Conservation (phyloP, 805 yeast genomes). For the Kurtzmaniella cleridarum region DNA sequence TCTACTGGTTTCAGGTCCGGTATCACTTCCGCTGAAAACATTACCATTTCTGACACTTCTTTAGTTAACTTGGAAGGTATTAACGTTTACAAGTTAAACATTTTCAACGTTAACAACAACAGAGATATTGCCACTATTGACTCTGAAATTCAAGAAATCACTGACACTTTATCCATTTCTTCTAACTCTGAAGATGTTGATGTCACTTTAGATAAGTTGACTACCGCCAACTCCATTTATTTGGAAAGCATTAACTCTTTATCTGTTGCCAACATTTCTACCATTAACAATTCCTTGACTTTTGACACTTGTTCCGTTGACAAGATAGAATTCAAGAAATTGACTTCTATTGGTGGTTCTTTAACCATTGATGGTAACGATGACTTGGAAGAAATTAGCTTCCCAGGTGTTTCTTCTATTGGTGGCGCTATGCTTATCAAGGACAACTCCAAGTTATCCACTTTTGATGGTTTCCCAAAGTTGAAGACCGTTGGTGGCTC, state of each 20-base stretch:
- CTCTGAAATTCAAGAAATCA: conserved; percentile 68
- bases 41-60: conserved; percentile 70
- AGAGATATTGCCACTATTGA: conserved; percentile 63
- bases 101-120: conserved; percentile 89
- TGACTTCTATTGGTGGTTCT: conserved; percentile 72
- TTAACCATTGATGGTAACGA: conserved; percentile 71
- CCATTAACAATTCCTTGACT: conserved; percentile 78
- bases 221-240: conserved; percentile 84
- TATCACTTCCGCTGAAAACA: conserved; percentile 66
- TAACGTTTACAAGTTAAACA: conserved; percentile 39
- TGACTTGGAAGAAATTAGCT: conserved; percentile 61
- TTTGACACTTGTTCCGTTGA: conserved; percentile 68
- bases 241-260: conserved; percentile 76
- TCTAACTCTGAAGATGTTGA: conserved; percentile 78
- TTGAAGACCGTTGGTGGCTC: conserved; percentile 85
- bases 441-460: conserved; percentile 70
- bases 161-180: conserved; percentile 71
- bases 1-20: conserved; percentile 61
- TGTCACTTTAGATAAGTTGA: conserved; percentile 61
- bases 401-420: conserved; percentile 62
- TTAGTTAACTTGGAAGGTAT: conserved; percentile 66
- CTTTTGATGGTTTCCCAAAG: conserved; percentile 68
- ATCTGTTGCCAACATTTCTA: conserved; percentile 60
- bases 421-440: conserved; percentile 93
- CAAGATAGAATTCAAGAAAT: conserved; percentile 46